Evolutionary conservation across 2,329 filamentous ascomycete species (phyloP).

Genomic region (Fusarium beomiforme): DNA sequence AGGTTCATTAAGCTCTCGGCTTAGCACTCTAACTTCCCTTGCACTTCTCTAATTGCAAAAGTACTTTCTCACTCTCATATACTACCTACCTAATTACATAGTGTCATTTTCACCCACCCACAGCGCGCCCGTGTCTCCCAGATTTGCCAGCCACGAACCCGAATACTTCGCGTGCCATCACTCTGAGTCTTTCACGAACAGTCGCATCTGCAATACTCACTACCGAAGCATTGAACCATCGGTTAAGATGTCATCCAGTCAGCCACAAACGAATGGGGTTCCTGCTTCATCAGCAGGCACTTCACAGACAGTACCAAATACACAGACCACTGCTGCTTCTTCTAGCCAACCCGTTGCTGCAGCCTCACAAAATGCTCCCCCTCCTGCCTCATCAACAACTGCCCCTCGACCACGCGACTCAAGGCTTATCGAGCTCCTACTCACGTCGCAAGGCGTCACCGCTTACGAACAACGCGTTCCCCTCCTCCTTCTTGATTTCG

Average conservation of each 20-base stretch:
- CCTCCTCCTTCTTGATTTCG: constrained; percentile 84
- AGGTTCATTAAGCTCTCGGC: constrained; percentile 1
- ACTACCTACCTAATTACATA: background rate
- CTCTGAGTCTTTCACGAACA: background rate
- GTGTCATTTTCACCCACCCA: background rate
- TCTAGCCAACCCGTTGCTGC: constrained; percentile 40
- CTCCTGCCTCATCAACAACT: constrained; percentile 49
- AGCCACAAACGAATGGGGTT: constrained; percentile 65
- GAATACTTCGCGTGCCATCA: constrained; percentile 9
- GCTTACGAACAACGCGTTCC: constrained; percentile 85
- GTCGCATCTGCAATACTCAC: background rate
- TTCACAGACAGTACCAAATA: constrained; percentile 51
- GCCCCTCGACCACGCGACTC: constrained; percentile 77
- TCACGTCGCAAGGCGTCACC: constrained; percentile 81
- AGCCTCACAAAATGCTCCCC: constrained; percentile 38
- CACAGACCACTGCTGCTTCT: constrained; percentile 47
- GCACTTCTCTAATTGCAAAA: background rate
- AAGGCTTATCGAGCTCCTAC: constrained; percentile 81
- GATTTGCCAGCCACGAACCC: background rate
- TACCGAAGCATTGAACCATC: background rate
- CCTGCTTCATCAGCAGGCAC: constrained; percentile 52
- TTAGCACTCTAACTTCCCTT: background rate
- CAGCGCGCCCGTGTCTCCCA: background rate
- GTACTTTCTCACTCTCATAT: background rate
- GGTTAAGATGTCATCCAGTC: constrained; percentile 49